Conservation (phyloP, 352 stramenopile genomes). For the Phytopythium kandeliae region DNA sequence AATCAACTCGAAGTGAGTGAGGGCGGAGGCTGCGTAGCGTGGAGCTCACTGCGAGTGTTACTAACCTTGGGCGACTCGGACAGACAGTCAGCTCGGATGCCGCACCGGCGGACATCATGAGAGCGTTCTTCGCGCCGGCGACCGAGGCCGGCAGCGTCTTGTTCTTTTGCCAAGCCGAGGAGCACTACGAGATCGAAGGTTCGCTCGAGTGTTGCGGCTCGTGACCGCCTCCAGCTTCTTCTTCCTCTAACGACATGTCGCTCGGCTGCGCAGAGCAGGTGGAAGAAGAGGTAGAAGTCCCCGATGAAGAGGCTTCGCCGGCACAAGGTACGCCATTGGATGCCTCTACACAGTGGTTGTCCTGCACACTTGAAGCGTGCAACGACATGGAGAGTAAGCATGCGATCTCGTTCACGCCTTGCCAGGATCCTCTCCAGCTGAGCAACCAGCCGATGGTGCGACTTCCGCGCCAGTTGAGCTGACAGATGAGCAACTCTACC, state of each 20-base stretch:
- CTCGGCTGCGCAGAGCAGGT: constrained; percentile 42
- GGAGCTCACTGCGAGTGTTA: too few relatives aligned
- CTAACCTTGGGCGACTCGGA: neutral
- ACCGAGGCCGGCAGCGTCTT: constrained; percentile 58
- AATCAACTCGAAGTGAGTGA: constrained; percentile 31
- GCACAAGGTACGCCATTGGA: constrained; percentile 11
- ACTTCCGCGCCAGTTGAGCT: constrained; percentile 17
- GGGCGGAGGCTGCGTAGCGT: neutral
- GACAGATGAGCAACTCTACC: constrained; percentile 71
- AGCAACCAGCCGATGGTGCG: constrained; percentile 8
- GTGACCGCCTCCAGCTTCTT: neutral
- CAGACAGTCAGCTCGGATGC: constrained; percentile 17
- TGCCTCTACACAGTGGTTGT: too few relatives aligned
- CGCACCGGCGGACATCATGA: constrained; percentile 28
- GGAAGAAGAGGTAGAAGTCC: constrained; percentile 73
- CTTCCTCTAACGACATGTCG: neutral
- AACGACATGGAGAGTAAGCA: too few relatives aligned
- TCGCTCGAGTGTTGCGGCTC: neutral
- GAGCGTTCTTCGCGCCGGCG: constrained; percentile 52
- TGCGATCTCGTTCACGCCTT: too few relatives aligned
- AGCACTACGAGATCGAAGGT: constrained; percentile 69
- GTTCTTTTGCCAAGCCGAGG: constrained; percentile 70
- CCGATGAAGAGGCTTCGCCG: constrained; percentile 17
- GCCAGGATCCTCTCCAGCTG: neutral
- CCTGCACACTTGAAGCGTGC: too few relatives aligned